Conservation (phyloP, 2,329 filamentous ascomycete genomes). For the Elsinoe fawcettii region DNA sequence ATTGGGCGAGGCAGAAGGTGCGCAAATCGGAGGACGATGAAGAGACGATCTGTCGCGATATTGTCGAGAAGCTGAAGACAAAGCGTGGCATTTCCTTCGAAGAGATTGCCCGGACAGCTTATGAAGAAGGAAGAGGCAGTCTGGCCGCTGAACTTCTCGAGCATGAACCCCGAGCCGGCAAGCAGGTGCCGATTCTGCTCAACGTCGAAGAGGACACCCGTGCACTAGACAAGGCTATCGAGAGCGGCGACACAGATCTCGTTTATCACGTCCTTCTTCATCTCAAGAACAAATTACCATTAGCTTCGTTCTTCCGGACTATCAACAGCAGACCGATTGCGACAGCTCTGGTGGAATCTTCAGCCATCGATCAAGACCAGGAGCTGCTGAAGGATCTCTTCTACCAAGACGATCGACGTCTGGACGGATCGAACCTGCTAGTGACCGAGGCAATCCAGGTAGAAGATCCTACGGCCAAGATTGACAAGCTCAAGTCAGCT, state of each 20-base stretch:
- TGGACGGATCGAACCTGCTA: slow-evolving; percentile 82
- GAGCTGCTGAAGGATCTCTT: slow-evolving; percentile 88
- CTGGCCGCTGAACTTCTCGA: slow-evolving; percentile 87
- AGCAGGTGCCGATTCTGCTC: slow-evolving; percentile 85
- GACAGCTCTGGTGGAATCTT: slow-evolving; percentile 80
- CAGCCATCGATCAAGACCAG: slow-evolving; percentile 69
- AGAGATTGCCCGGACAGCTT: slow-evolving; percentile 82
- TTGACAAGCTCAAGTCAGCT: slow-evolving; percentile 83
- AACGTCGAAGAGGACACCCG: slow-evolving; percentile 95
- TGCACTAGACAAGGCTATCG: slow-evolving; percentile 90
- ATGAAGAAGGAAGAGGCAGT: slow-evolving; percentile 83
- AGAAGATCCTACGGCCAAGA: slow-evolving; percentile 58
- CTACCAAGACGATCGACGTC: slow-evolving; percentile 88
- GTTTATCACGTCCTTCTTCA: slow-evolving; percentile 83
- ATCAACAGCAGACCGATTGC: slow-evolving; percentile 81
- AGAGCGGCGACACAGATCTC: slow-evolving; percentile 89
- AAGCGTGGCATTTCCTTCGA: slow-evolving; percentile 95
- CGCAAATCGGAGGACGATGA: slow-evolving; percentile 77
- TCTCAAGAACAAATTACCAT: slow-evolving; percentile 79
- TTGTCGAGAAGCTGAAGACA: slow-evolving; percentile 77
- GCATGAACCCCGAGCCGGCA: slow-evolving; percentile 88
- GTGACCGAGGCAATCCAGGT: slow-evolving; percentile 75
- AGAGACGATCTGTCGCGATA: slow-evolving; percentile 74
- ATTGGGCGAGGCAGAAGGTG: slow-evolving; percentile 95
- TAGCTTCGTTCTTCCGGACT: slow-evolving; percentile 85